Evolutionary conservation across 805 yeast species (phyloP), one percentile per base, ranked within the genome.

Genomic region (Candida easanensis): DNA sequence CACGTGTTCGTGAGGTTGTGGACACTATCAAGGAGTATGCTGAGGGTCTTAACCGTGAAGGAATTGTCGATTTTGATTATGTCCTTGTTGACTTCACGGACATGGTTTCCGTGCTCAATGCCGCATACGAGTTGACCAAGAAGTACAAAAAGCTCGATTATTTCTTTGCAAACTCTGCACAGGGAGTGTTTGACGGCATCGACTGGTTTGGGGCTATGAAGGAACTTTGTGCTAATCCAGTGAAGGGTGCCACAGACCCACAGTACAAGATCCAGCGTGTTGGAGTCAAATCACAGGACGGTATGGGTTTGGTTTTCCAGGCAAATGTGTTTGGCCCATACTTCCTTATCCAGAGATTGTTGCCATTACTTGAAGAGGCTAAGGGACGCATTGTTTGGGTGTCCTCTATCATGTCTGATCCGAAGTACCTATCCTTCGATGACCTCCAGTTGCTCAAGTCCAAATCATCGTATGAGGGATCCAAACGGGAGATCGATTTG

Each of bases 251-350:
- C n/a, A 93, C 98, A 0, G 79, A 76, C 46, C 97, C 97, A 8
- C 79, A 81, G 2, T 90, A 86, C 66, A 89, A 91, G 64, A 74
- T 84, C 30, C 98, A 93, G 69, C 72, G 76, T 44, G 73, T 78
- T 15, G 97, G 97, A 4, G 81, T 82, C 20, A 79, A 76, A 56
- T 79, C 96, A 1, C 61, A 57, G 16, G 99, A 93, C 63, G 89
- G 79, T 0, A 54, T 91, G 70, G 97, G 98, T 1, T 67, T 85
- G 23, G 88, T 89, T 4, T 93, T 91, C 68, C 96, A 93, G 64
- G 95, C 93, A 5, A 93, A 93, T 60, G 96, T 91, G n/a, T 88
- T 93, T 66, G 96, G 96, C 0, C 98, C 98, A 2, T 90, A 86
- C 67, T 93, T 82, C 62, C 67, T 93, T 41, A 72, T 90, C 41